phyloP scores from a whole-genome alignment of 139 green algal genomes.

The Microglena sp. region DNA sequence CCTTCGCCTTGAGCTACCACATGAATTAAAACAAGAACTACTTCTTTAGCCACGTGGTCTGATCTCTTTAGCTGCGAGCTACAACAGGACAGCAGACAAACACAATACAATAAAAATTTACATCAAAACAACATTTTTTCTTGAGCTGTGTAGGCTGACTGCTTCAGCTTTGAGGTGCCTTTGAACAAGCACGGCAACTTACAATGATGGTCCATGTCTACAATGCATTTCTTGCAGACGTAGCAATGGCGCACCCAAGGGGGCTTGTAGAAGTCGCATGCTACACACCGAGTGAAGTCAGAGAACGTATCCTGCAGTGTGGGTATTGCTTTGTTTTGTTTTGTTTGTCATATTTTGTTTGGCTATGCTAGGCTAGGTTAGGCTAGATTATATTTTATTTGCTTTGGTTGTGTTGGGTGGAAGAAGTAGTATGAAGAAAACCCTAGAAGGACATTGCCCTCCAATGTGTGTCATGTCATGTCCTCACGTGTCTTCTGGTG shows the following conservation, averaged over 20 bases:
- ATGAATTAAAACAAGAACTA: not conserved
- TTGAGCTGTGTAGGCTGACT: not conserved
- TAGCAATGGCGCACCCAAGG: slow-evolving; percentile 28
- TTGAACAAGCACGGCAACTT: no score
- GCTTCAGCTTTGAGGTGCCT: not conserved
- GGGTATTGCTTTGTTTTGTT: no score
- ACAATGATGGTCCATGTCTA: slow-evolving; percentile 43
- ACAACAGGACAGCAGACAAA: not conserved
- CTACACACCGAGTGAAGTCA: slow-evolving; percentile 17
- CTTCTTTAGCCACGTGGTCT: not conserved
- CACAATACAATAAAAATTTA: not conserved
- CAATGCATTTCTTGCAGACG: slow-evolving; percentile 24
- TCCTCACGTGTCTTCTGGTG: slow-evolving; percentile 1
- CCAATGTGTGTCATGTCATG: not conserved
- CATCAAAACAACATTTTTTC: not conserved
- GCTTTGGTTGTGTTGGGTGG: no score
- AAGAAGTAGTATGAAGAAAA: not conserved
- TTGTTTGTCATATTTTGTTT: no score
- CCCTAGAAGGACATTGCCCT: not conserved
- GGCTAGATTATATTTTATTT: no score
- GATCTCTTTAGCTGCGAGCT: not conserved
- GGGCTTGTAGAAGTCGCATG: slow-evolving; percentile 25
- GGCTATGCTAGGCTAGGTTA: no score
- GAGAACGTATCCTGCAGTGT: slow-evolving; percentile 12
- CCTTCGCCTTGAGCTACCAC: not conserved